A percentile compares a stretch with the other conserved stretches of the same genome.
Conservation (phyloP, 192 early-diverging fungal genomes). For the Gamsiella multidivaricata region DNA sequence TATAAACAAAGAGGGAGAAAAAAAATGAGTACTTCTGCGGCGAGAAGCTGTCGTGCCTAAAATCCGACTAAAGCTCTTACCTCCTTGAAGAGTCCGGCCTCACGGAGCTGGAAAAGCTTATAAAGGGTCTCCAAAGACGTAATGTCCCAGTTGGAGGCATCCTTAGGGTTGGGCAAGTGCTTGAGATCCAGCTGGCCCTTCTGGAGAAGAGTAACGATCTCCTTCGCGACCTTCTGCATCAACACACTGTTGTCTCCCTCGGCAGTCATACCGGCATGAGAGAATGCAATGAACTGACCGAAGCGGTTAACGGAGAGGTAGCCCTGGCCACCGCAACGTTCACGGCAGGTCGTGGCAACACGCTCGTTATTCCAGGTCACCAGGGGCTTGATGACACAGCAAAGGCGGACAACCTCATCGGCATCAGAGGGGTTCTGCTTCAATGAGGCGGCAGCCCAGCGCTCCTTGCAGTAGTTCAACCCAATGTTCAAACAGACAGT, state of each 20-base stretch:
- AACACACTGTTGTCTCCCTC: slow-evolving; percentile 84
- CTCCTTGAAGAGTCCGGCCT: slow-evolving; percentile 58
- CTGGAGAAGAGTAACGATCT: slow-evolving; percentile 68
- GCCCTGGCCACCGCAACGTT: slow-evolving; percentile 81
- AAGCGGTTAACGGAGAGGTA: slow-evolving; percentile 76
- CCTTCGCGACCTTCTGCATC: slow-evolving; percentile 84
- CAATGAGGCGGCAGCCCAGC: slow-evolving; percentile 63
- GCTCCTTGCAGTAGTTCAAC: slow-evolving; percentile 79
- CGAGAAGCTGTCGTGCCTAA: no score
- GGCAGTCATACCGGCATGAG: slow-evolving; percentile 83
- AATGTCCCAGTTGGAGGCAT: slow-evolving; percentile 61
- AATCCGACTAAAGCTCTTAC: slow-evolving; percentile 29
- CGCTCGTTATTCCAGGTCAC: slow-evolving; percentile 80
- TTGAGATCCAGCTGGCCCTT: slow-evolving; percentile 8
- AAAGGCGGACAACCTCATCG: slow-evolving; percentile 73
- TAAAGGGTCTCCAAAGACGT: slow-evolving; percentile 54
- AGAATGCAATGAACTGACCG: slow-evolving; percentile 73
- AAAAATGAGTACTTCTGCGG: neutral
- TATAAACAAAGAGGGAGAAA: neutral
- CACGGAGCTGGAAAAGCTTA: slow-evolving; percentile 61
- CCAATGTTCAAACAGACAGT: slow-evolving; percentile 80
- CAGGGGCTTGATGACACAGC: slow-evolving; percentile 83
- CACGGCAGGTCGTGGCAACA: slow-evolving; percentile 73
- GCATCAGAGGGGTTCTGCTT: slow-evolving; percentile 59
- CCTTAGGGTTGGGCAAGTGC: slow-evolving; percentile 50